A percentile compares a stretch with the other conserved stretches of the same genome.
These are phyloP conservation scores for Fusarium sp. DNA, from an alignment of 2,329 filamentous ascomycete genomes.

Conservation along the genomic window DNA sequence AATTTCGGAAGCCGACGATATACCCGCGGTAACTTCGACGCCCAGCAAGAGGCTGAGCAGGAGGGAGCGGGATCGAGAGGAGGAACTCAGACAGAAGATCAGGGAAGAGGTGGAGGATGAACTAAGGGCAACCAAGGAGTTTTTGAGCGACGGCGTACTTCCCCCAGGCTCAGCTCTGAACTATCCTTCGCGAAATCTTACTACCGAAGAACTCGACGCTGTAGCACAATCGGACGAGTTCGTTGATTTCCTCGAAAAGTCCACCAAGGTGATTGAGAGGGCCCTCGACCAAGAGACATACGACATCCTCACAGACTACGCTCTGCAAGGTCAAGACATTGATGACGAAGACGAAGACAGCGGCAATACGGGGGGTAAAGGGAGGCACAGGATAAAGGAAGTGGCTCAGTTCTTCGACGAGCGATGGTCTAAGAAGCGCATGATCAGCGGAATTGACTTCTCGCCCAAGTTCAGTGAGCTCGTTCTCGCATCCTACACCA, in stretches of 20 bases:
- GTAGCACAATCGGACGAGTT: slow-evolving; percentile 95
- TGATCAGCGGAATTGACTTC: slow-evolving; percentile 95
- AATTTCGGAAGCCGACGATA: slow-evolving; percentile 70
- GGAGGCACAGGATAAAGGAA: slow-evolving; percentile 82
- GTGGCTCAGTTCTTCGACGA: slow-evolving; percentile 94
- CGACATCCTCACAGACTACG: slow-evolving; percentile 95
- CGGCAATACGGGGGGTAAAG: slow-evolving; percentile 76
- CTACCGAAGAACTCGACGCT: slow-evolving; percentile 85
- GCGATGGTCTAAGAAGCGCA: slow-evolving; percentile 95
- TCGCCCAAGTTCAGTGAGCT: slow-evolving; percentile 96
- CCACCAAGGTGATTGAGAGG: slow-evolving; percentile 95
- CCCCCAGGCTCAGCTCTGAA: slow-evolving; percentile 54
- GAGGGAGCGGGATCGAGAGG: slow-evolving; percentile 83
- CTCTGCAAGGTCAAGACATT: slow-evolving; percentile 77
- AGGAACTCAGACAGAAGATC: slow-evolving; percentile 86
- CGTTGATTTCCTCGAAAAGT: slow-evolving; percentile 92
- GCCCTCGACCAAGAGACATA: slow-evolving; percentile 92
- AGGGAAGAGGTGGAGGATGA: slow-evolving; percentile 94
- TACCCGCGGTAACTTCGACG: slow-evolving; percentile 64
- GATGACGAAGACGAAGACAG: slow-evolving; percentile 85
- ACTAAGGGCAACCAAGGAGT: slow-evolving; percentile 75
- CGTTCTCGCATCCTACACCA: slow-evolving; percentile 93
- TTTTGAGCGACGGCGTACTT: slow-evolving; percentile 59
- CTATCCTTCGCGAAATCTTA: slow-evolving; percentile 84
- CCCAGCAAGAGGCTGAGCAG: slow-evolving; percentile 81